These are phyloP conservation scores for Cylindrodendrum hubeiense DNA, from an alignment of 2,329 filamentous ascomycete genomes.

Conservation along the genomic window DNA sequence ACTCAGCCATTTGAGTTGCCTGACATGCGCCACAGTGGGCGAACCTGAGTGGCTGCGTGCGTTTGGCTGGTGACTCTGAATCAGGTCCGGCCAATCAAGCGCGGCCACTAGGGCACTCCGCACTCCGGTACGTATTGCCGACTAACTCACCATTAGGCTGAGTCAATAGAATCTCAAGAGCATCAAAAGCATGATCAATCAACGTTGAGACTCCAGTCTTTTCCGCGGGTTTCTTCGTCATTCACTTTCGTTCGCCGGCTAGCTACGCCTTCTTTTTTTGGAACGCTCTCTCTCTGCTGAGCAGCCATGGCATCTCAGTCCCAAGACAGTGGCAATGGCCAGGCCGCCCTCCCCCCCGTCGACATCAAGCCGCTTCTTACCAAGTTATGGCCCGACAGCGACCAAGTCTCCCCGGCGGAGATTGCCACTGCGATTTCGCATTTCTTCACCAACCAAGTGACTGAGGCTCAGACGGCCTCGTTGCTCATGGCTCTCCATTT, in stretches of 20 bases:
- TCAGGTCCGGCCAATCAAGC: constrained; percentile 39
- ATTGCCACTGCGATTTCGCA: constrained; percentile 91
- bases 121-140: constrained; percentile 33
- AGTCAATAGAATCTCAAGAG: constrained; percentile 42
- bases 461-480: constrained; percentile 88
- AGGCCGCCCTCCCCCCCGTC: constrained; percentile 51
- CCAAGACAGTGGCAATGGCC: constrained; percentile 39
- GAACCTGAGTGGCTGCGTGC: not conserved
- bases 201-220: constrained; percentile 12
- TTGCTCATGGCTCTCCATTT: constrained; percentile 94
- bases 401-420: constrained; percentile 77
- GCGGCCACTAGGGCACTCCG: constrained; percentile 27
- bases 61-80: not conserved
- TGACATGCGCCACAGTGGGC: constrained; percentile 15
- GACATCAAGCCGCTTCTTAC: constrained; percentile 80
- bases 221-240: constrained; percentile 9
- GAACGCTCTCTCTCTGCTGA: not conserved
- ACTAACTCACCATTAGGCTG: constrained; percentile 29
- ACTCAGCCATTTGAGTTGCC: constrained; percentile 27
- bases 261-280: not conserved
- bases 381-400: constrained; percentile 74
- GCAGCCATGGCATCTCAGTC: constrained; percentile 48
- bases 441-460: constrained; percentile 91
- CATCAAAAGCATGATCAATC: constrained; percentile 29
- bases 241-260: not conserved